Evolutionary conservation across 2,329 filamentous ascomycete species (phyloP), one percentile per base, ranked within the genome.

Genomic region (Piedraia hortae): DNA sequence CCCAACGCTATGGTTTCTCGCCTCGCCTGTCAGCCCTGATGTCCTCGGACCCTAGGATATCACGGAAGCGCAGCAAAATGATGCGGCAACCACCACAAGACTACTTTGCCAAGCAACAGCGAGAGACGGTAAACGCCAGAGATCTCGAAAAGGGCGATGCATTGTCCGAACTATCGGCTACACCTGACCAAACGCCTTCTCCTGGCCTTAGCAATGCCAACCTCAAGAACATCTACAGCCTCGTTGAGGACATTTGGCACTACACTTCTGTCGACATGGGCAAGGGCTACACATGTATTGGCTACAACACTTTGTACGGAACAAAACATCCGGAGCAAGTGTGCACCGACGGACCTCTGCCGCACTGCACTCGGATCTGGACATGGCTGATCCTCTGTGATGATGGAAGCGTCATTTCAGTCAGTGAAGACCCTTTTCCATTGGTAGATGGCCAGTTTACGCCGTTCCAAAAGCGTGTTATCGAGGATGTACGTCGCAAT

Each of bases 241-340:
- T 75, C 18, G 59, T 69, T 4, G 56, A 71, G 29, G 58, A 67
- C 24, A 66, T 73, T n/a, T 69, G 69, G 51, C 70, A 75, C 38
- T 78, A 71, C 41, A 67, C 64, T 8, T 69, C 68, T 1, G 58
- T 73, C 8, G 71, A 78, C 34, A 59, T 67, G 39, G 70, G 68
- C 0, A 46, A 53, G 9, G 54, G 52, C 38, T 73, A 68, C 63
- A 50, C 73, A 2, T 74, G 67, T 33, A 48, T 75, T 18, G 71
- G 71, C 12, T 73, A 67, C 35, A 75, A 75, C 39, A 70, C 52
- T 44, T 53, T 59, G 28, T 60, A 58, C 29, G 38, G 37, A 2
- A 37, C 34, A 7, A 38, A 37, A 16, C 23, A 24, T 17, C 18
- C 21, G 8, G 24, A 19, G 5, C 7, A 6, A 10, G 14, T 16